Evolutionary conservation across 2,329 filamentous ascomycete species (phyloP).

Genomic region (Ophiobolus disseminans): DNA sequence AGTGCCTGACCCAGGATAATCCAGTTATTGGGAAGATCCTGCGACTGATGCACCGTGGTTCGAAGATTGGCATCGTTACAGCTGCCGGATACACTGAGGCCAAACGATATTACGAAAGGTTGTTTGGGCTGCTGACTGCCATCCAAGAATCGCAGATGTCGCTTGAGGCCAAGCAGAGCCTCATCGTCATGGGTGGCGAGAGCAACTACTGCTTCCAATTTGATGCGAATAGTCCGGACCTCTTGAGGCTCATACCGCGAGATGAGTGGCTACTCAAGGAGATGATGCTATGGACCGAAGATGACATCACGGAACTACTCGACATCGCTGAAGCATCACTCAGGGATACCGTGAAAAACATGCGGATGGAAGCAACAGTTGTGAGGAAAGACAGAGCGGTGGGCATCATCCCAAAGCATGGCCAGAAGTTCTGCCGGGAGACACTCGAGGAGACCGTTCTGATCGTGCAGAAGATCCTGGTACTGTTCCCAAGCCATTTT

Average conservation of each 20-base stretch:
- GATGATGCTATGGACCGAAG: constrained; percentile 78
- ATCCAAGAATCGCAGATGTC: constrained; percentile 71
- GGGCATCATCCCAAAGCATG: constrained; percentile 62
- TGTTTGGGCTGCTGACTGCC: constrained; percentile 85
- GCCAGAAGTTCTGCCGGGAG: constrained; percentile 78
- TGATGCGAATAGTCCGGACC: constrained; percentile 67
- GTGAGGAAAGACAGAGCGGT: constrained; percentile 82
- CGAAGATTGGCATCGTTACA: constrained; percentile 93
- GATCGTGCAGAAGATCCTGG: constrained; percentile 87
- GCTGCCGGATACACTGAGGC: constrained; percentile 93
- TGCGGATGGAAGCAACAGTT: constrained; percentile 79
- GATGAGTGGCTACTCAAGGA: constrained; percentile 76
- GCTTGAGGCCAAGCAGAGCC: constrained; percentile 72
- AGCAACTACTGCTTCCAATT: constrained; percentile 94
- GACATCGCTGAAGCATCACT: constrained; percentile 88
- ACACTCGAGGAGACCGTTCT: constrained; percentile 94
- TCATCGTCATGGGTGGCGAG: constrained; percentile 94
- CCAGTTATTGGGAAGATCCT: constrained; percentile 75
- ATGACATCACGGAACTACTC: constrained; percentile 79
- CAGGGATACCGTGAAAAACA: constrained; percentile 77
- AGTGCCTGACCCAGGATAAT: constrained; percentile 76
- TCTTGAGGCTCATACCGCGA: constrained; percentile 70
- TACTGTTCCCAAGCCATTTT: constrained; percentile 20
- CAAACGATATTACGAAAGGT: constrained; percentile 81
- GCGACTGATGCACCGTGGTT: constrained; percentile 76